Evolutionary conservation across 805 yeast species (phyloP), one percentile per base, ranked within the genome.

Genomic region (Naumovozyma baii): DNA sequence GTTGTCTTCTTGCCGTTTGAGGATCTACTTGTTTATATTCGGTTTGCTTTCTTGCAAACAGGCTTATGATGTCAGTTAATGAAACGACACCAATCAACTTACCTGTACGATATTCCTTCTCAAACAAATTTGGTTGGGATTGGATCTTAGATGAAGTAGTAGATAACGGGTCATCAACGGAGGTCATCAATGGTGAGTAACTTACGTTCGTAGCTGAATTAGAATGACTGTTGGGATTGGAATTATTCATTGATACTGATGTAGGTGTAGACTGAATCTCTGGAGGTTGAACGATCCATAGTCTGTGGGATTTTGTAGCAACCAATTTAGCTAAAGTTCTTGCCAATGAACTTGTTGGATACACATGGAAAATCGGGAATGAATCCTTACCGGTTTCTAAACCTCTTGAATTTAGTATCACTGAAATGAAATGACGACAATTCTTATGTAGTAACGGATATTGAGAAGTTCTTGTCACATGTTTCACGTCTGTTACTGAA

Each of bases 311-410:
- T 60, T 81, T 80, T 1, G 98, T 90, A 4, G 98, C 97, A 12
- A 90, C 97, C 50, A 90, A 68, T 60, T 92, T 90, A 26, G 97
- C 97, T 54, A 92, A 73, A 7, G 94, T 86, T 59, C 95, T 74
- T 26, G 86, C 94, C 37, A 92, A 69, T 0, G 92, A 79, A 8
- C 94, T 77, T 31, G 73, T 72, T 44, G 77, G 75, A 46, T 84
- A 80, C 18, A 90, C 96, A 59, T 90, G 95, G 72, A 90, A 90
- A 31, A 92, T 90, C 14, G 98, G 98, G 70, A 82, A 90, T 32
- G 94, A 86, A 66, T 90, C 98, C 62, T 88, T 87, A 56, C 87
- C 88, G 36, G 51, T 59, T 54, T 82, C 94, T 25, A 90, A 70
- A 16, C 98, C 98, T 56, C 95, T 79, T 40, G 80, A 80, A 47